These are phyloP conservation scores for Ampelomyces quisqualis DNA, from an alignment of 2,329 filamentous ascomycete species.

Conservation along the genomic window DNA sequence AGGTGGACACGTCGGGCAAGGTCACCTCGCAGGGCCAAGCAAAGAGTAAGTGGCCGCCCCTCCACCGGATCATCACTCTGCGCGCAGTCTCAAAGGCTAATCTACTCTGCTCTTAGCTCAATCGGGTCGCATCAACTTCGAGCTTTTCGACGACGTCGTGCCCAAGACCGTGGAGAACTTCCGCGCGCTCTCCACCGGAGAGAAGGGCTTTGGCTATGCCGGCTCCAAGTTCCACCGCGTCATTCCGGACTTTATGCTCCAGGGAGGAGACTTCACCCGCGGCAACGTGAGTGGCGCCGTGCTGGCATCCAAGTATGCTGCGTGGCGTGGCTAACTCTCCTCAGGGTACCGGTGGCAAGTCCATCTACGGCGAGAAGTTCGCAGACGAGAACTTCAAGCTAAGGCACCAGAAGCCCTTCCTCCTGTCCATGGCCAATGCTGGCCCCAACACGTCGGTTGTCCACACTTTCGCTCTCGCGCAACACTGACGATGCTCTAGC, in stretches of 20 bases:
- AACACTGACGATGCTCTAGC: constrained; percentile 42
- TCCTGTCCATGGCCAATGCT: constrained; percentile 94
- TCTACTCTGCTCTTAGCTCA: constrained; percentile 46
- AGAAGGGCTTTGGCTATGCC: constrained; percentile 81
- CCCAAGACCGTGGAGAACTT: constrained; percentile 89
- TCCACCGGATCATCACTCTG: too few relatives aligned
- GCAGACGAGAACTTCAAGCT: constrained; percentile 85
- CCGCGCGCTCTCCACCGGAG: constrained; percentile 75
- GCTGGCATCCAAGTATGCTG: constrained; percentile 1
- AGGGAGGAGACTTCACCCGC: constrained; percentile 94
- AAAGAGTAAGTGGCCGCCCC: constrained; percentile 55
- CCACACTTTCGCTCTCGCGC: not conserved
- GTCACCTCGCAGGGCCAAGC: constrained; percentile 47
- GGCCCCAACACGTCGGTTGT: constrained; percentile 79
- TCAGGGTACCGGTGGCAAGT: constrained; percentile 86
- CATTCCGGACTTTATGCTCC: constrained; percentile 92
- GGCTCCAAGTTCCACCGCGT: constrained; percentile 88
- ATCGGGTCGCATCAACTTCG: constrained; percentile 80
- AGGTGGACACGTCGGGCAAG: constrained; percentile 60
- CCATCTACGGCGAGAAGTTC: constrained; percentile 95
- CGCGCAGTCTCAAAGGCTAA: not conserved
- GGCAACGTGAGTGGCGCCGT: constrained; percentile 67
- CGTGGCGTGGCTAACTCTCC: constrained; percentile 19
- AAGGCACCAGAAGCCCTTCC: constrained; percentile 72
- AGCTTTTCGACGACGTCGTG: constrained; percentile 80